Evolutionary conservation across 352 stramenopile species (phyloP), one percentile per base, ranked within the genome.

Genomic region (Phytophthora constricta): DNA sequence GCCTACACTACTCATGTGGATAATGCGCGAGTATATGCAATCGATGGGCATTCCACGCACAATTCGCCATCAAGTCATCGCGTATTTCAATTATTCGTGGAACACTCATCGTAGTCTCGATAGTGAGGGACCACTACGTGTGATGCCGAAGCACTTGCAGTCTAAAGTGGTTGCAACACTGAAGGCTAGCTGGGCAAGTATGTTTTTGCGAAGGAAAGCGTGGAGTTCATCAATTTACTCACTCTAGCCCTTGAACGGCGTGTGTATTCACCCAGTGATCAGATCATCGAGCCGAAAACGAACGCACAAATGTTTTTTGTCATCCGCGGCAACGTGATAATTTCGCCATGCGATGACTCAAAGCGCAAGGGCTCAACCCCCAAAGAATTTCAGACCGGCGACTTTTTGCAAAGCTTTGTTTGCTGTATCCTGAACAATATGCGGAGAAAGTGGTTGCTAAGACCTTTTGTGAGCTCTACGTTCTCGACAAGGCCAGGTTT

Each of bases 381-480:
- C 1, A 87, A 85, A 22, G 77, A 86, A 50, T 90, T 79, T 25
- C 64, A 78, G 20, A 79, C 65, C 0, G 81, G 79, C 0, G 81
- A 88, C 42, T 87, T 83, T 31, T 90, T 90, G 79, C 79, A 1
- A 79, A 86, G 26, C 71, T 65, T 42, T 87, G 79, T 22, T 52
- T 88, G n/a, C 60, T 90, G 2, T 39, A 50, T 3, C 76, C 81
- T 0, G 77, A 87, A n/a, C 62, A 55, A 28, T 87, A 78, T 39
- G 77, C 86, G 56, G 77, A 90, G 48, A 88, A 84, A 39, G 81
- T 81, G 0, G 57, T 81, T 0, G 84, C 84, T 1, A 89, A 89
- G 68, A 89, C 81, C 0, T 92, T 92, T 58, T 92, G 81, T 20
- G 84, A 92, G 54, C 67, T 92, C 4, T 89, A 89, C 45, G 80